phyloP scores from a whole-genome alignment of 2,329 filamentous ascomycete species.

The Colletotrichum viniferum region DNA sequence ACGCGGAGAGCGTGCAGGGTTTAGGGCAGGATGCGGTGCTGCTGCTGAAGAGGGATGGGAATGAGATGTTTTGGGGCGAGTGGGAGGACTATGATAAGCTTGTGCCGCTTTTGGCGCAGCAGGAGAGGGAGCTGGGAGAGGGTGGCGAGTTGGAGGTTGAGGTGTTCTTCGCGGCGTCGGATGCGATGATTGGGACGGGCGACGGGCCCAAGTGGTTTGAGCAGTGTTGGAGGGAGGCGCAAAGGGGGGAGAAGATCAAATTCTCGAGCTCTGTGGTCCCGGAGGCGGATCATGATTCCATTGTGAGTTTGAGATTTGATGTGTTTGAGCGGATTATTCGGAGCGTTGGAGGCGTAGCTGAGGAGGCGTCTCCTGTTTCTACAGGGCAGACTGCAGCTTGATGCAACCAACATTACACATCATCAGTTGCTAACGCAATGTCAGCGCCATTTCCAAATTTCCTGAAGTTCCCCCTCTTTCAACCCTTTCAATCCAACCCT shows the following conservation, averaged over 20 bases:
- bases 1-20: slow-evolving; percentile 27
- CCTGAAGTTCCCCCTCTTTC: neutral
- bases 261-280: slow-evolving; percentile 26
- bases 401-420: neutral
- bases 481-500: accelerated
- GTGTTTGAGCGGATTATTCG: neutral
- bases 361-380: neutral
- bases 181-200: slow-evolving; percentile 30
- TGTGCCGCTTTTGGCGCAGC: slow-evolving; percentile 27
- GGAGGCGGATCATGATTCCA: slow-evolving; percentile 27
- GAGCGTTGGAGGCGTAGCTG: neutral
- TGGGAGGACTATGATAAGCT: slow-evolving; percentile 35
- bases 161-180: slow-evolving; percentile 32
- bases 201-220: slow-evolving; percentile 32
- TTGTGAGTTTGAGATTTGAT: neutral
- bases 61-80: slow-evolving; percentile 27
- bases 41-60: slow-evolving; percentile 28
- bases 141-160: slow-evolving; percentile 25
- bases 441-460: no score
- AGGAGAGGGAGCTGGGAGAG: neutral
- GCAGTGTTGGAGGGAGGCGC: slow-evolving; percentile 25
- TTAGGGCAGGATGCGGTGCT: slow-evolving; percentile 31
- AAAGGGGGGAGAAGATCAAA: slow-evolving; percentile 15
- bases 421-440: no score
- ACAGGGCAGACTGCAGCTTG: neutral